These are phyloP conservation scores for Globisporangium yorkense DNA, from an alignment of 352 stramenopile genomes.

Conservation along the genomic window DNA sequence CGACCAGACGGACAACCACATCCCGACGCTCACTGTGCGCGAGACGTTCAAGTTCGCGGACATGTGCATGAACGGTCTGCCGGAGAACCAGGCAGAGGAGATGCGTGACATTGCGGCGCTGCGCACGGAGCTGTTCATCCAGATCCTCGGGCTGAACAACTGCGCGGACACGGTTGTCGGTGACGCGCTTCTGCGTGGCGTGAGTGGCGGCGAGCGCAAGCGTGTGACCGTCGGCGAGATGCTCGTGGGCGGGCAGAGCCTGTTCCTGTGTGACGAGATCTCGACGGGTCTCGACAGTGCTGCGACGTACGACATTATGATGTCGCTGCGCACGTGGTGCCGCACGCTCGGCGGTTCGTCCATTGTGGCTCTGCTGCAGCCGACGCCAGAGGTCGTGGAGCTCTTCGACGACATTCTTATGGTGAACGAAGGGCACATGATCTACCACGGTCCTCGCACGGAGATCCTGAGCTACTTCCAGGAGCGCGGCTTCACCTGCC, in stretches of 20 bases:
- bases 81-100: slow-evolving; percentile 52
- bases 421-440: slow-evolving; percentile 88
- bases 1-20: slow-evolving; percentile 19
- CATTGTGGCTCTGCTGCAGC: slow-evolving; percentile 45
- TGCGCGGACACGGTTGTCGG: slow-evolving; percentile 92
- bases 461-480: slow-evolving; percentile 85
- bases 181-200: slow-evolving; percentile 76
- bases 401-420: slow-evolving; percentile 96
- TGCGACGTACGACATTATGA: slow-evolving; percentile 84
- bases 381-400: slow-evolving; percentile 88
- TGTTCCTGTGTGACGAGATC: slow-evolving; percentile 79
- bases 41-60: slow-evolving; percentile 94
- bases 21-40: slow-evolving; percentile 55
- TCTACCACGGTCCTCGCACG: slow-evolving; percentile 88
- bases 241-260: slow-evolving; percentile 33
- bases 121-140: slow-evolving; percentile 51
- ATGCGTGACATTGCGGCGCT: slow-evolving; percentile 60
- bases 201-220: slow-evolving; percentile 87
- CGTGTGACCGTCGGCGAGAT: slow-evolving; percentile 64
- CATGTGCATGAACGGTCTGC: slow-evolving; percentile 66
- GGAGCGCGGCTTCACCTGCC: slow-evolving; percentile 62
- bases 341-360: slow-evolving; percentile 28
- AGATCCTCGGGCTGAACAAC: slow-evolving; percentile 80
- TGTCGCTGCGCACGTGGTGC: slow-evolving; percentile 31
- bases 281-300: slow-evolving; percentile 74